Evolutionary conservation across 352 stramenopile species (phyloP), one percentile per base, ranked within the genome.

Genomic region (Elongisporangium senticosum): DNA sequence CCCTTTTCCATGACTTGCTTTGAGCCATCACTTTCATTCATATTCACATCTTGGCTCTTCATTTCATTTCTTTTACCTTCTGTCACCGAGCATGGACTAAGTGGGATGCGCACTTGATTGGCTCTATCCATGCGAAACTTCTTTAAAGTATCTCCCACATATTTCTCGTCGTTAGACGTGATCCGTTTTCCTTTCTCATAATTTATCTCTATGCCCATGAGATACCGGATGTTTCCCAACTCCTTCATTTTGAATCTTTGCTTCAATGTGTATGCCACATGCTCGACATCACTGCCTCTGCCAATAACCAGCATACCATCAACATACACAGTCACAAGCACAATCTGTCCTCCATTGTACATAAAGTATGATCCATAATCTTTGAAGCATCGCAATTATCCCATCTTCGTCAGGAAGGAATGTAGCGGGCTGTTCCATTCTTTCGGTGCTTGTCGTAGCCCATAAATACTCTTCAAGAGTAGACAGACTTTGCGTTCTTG

Each of bases 1-100:
- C 58, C 37, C 33, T 33, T 57, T 22, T 61, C 10, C 53, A 64
- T 15, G 2, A 60, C 59, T 28, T 26, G 23, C 23, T 26, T 5
- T 26, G 23, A 26, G 23, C 23, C 5, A 5, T 17, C 10, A 43
- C 8, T 43, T 2, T 43, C 11, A 4, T 17, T 43, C 11, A 14
- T 10, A 43, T 17, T 39, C 10, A 13, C 3, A 39, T 39, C 11
- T 43, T 43, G 8, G 33, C 13, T 43, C 33, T 43, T 43, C 4
- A 2, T 17, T 43, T 43, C 10, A 13, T 13, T 17, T 43, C 11
- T 10, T 43, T 43, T 10, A 43, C 33, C 33, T 43, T 43, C 33
- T 10, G 33, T 43, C 33, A 43, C 33, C 33, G 33, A 43, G 33
- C 33, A 43, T 43, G 33, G 33, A 43, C 33, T 43, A 43, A 43